Evolutionary conservation across 1,139 yeast genomes (phyloP), one percentile per base, ranked within the genome.

Genomic region (Blastobotrys illinoisensis): DNA sequence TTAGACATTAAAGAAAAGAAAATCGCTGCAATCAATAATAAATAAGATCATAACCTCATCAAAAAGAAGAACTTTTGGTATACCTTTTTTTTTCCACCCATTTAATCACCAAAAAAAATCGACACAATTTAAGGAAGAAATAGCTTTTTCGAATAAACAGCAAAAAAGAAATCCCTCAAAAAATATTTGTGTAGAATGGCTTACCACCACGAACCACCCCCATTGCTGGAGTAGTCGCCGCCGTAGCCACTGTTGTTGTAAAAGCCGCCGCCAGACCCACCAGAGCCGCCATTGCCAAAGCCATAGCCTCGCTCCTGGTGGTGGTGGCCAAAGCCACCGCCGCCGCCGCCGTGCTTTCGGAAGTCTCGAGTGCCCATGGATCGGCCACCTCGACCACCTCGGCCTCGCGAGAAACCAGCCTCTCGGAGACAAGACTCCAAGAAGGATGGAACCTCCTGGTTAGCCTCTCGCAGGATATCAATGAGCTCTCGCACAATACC

Each of bases 391-490:
- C 62, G 67, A 43, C 66, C 63, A 47, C 73, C 77, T 56, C 88
- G 83, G 60, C 86, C 78, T 63, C 84, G 74, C 14, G 43, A 24
- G 62, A 86, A 85, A 64, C 77, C 79, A 54, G 82, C 75, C 77
- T 91, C 98, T 76, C 96, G 86, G 58, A 88, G 78, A 64, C 90
- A 82, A 64, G 85, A 81, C 63, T 79, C 81, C 72, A 93, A 82
- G 79, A 93, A 93, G 60, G 82, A 82, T 63, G 99, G 99, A 64
- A 91, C 86, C 73, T 91, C 98, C 79, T 93, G 99, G 78, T 93
- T 91, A 62, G 99, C 98, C 77, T 93, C 99, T 66, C 83, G 74
- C 69, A 93, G 83, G 67, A 95, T 81, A 58, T 88, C 97, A 69
- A 89, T 74, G 73, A 93, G 78, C 60, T 91, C 97, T 74, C 89